Percentiles rank a stretch among this genome's conserved stretches.
Evolutionary conservation across 805 yeast species (phyloP).

Genomic region (Babjeviella inositovora): DNA sequence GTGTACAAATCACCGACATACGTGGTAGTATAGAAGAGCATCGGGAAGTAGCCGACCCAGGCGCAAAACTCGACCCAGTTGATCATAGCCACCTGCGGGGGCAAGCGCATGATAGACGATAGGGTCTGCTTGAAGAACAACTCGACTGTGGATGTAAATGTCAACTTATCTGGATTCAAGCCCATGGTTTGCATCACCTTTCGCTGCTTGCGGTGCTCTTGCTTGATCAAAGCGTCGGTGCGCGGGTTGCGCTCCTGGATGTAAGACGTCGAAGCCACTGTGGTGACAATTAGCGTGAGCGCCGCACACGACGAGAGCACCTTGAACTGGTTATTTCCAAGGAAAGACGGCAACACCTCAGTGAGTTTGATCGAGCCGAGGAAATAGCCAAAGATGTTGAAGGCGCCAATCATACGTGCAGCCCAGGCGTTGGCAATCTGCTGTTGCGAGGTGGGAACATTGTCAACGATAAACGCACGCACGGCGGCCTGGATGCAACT

Average conservation of each 20-base stretch:
- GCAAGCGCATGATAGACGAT: constrained; percentile 18
- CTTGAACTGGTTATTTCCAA: constrained; percentile 35
- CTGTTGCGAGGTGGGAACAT: constrained; percentile 39
- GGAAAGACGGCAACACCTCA: constrained; percentile 13
- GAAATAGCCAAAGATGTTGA: constrained; percentile 40
- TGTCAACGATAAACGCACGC: constrained; percentile 46
- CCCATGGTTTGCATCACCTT: constrained; percentile 16
- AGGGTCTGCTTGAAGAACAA: constrained; percentile 15
- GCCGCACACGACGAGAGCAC: constrained; percentile 26
- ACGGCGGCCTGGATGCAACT: constrained; percentile 43
- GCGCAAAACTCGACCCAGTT: constrained; percentile 47
- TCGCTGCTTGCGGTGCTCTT: constrained; percentile 16
- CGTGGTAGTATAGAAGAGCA: constrained; percentile 48
- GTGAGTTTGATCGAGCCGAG: constrained; percentile 31
- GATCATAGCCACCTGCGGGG: constrained; percentile 31
- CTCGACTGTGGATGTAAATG: no score
- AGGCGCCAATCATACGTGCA: constrained; percentile 43
- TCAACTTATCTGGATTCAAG: constrained; percentile 9
- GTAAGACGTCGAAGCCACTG: constrained; percentile 18
- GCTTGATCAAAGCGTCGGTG: constrained; percentile 16
- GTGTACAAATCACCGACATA: constrained; percentile 46
- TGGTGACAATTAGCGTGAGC: constrained; percentile 18
- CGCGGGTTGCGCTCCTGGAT: constrained; percentile 35
- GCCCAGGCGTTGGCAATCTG: constrained; percentile 52
- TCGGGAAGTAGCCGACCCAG: constrained; percentile 56